Conservation (phyloP, 495 filamentous ascomycete species). For the Poronia punctata region DNA sequence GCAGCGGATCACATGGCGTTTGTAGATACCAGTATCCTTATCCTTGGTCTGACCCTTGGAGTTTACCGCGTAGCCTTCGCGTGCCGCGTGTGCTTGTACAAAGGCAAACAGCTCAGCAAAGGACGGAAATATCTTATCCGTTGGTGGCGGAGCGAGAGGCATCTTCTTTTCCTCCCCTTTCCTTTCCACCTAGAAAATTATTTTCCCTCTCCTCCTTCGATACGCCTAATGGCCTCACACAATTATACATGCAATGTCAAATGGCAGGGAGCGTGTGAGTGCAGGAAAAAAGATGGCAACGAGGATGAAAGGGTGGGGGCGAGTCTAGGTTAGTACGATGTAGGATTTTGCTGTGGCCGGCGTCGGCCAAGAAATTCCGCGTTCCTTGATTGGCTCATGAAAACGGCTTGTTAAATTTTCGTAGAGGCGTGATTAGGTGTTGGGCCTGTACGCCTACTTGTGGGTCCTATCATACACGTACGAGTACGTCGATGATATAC, state of each 20-base stretch:
- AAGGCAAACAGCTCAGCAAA: conserved; percentile 18
- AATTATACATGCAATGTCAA: no score
- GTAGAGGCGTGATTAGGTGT: no score
- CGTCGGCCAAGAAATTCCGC: no score
- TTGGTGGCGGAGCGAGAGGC: conserved; percentile 21
- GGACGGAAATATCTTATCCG: conserved; percentile 16
- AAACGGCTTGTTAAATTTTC: no score
- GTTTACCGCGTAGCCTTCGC: conserved; percentile 23
- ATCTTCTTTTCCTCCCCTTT: conserved; percentile 3
- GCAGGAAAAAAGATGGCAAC: background rate
- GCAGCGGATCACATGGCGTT: conserved; percentile 24
- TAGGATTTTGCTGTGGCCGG: no score
- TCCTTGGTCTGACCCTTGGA: conserved; percentile 22
- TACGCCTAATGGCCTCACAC: no score
- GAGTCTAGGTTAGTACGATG: conserved; percentile 11
- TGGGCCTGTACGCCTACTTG: no score
- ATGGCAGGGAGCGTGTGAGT: no score
- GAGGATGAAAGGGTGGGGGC: conserved; percentile 9
- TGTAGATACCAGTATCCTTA: conserved; percentile 21
- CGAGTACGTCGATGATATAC: no score
- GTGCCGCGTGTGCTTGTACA: conserved; percentile 21
- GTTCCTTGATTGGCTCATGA: no score
- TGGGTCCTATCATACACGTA: no score
- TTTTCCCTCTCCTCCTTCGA: no score
- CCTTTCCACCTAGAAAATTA: background rate